These are phyloP conservation scores for Auxenochlorella pyrenoidosa DNA, from an alignment of 139 green algal species.

Conservation along the genomic window DNA sequence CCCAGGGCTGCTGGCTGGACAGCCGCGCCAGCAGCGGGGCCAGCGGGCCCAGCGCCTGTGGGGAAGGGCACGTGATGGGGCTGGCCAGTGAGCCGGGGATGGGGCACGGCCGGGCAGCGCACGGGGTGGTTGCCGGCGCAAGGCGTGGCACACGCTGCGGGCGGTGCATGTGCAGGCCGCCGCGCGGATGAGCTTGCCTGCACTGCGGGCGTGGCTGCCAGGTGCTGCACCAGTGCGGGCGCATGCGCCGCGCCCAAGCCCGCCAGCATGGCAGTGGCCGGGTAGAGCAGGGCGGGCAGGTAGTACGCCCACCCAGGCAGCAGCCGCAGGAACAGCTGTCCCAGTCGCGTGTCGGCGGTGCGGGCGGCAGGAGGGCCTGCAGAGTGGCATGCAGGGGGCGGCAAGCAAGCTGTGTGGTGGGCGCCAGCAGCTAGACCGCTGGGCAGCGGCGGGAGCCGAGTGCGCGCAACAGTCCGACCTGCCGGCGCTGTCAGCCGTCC, in stretches of 20 bases:
- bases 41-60: constrained; percentile 19
- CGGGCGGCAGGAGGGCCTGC: neutral
- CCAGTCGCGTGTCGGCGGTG: constrained; percentile 17
- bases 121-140: no score
- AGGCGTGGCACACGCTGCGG: neutral
- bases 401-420: no score
- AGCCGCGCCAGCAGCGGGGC: neutral
- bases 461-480: no score
- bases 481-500: no score
- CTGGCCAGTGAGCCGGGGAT: no score
- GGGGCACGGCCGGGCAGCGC: no score
- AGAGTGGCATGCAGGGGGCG: neutral
- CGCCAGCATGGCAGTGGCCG: constrained; percentile 18
- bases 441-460: no score
- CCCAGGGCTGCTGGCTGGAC: neutral
- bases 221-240: neutral
- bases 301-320: constrained; percentile 43
- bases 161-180: neutral
- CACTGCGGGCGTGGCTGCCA: neutral
- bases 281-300: constrained; percentile 42
- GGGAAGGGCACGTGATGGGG: no score
- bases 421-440: no score
- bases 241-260: constrained; percentile 25
- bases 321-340: constrained; percentile 32
- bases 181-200: neutral